Evolutionary conservation across 352 stramenopile species (phyloP).

Genomic region (Globisporangium takayamanum): DNA sequence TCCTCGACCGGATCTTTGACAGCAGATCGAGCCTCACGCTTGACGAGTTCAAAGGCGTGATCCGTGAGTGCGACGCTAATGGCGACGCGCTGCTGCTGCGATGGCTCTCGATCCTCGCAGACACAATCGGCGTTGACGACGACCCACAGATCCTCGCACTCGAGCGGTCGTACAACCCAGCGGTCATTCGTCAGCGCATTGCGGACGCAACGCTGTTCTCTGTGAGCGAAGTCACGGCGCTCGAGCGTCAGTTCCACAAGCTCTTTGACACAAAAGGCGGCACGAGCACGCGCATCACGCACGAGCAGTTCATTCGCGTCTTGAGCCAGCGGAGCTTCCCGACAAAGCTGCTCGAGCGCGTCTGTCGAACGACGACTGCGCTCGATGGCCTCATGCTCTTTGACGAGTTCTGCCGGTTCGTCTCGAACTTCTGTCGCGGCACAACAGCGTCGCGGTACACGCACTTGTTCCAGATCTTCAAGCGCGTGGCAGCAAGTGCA

Average conservation of each 20-base stretch:
- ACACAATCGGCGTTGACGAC: conserved; percentile 64
- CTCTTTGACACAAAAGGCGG: conserved; percentile 72
- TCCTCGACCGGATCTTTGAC: conserved; percentile 60
- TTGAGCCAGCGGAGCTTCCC: conserved; percentile 44
- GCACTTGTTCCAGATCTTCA: conserved; percentile 61
- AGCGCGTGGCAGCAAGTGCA: conserved; percentile 15
- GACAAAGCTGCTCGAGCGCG: conserved; percentile 29
- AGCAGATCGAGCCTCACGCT: conserved; percentile 33
- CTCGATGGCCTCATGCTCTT: conserved; percentile 59
- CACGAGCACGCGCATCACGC: conserved; percentile 57
- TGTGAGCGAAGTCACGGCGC: conserved; percentile 53
- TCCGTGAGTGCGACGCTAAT: conserved; percentile 42
- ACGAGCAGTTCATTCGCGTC: conserved; percentile 48
- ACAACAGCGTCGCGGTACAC: conserved; percentile 27
- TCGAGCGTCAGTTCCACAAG: conserved; percentile 78
- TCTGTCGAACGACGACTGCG: conserved; percentile 29
- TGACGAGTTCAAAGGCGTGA: conserved; percentile 53
- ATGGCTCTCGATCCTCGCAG: conserved; percentile 57
- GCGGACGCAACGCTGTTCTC: conserved; percentile 65
- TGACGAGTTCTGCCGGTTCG: conserved; percentile 77
- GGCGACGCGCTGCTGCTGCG: conserved; percentile 53
- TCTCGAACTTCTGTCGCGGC: conserved; percentile 71
- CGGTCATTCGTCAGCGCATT: conserved; percentile 75
- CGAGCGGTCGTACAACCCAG: conserved; percentile 74
- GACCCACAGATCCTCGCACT: conserved; percentile 64